Base-by-base conservation (phyloP, 2,329 filamentous ascomycete genomes). In the Fusarium compactum region DNA sequence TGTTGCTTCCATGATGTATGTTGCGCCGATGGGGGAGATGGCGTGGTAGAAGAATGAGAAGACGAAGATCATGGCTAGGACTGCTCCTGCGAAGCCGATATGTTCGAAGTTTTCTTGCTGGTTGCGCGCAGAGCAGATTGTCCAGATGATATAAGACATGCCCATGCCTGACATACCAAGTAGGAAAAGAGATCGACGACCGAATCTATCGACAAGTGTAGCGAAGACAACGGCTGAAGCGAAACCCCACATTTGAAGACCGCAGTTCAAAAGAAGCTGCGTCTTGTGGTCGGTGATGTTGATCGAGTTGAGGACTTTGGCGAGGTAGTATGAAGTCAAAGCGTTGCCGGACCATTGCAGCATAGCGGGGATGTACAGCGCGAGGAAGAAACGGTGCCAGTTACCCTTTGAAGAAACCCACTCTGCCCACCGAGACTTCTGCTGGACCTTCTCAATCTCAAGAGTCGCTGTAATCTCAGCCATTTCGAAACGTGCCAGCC, bases 1-100 rank as follows among this genome's bases (percentile, higher is more conserved):
- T 0, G 83, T 77, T 58, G 85, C 82, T 62, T 86, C 84, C 62
- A 83, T 81, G 25, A 80, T 79, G 67, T 85, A 86, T 8, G 80
- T 80, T 20, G 84, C 78, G 2, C 82, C 76, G 12, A 85, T 77
- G 25, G 81, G 80, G 7, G 80, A 81, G 70, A 78, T 83, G 27
- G 77, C 76, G 10, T 76, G 74, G 16, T 76, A 76, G 41, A 69
- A 74, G 11, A 71, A 60, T 0, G 66, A 70, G 14, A 73, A 76
- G 2, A 76, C 45, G 20, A 76, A 76, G 2, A 76, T 76, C 72
- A 76, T 76, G 22, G 82, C 82, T 40, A 87, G 80, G 14, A 85
- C 82, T 6, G 80, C 84, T 20, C 81, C 80, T 2, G 82, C 84
- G 18, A 81, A 81, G 2, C 72, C 72, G 0, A 58, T 73, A 3